phyloP scores from a whole-genome alignment of 768 basidiomycete genomes.

The Antrodiella citrinella region DNA sequence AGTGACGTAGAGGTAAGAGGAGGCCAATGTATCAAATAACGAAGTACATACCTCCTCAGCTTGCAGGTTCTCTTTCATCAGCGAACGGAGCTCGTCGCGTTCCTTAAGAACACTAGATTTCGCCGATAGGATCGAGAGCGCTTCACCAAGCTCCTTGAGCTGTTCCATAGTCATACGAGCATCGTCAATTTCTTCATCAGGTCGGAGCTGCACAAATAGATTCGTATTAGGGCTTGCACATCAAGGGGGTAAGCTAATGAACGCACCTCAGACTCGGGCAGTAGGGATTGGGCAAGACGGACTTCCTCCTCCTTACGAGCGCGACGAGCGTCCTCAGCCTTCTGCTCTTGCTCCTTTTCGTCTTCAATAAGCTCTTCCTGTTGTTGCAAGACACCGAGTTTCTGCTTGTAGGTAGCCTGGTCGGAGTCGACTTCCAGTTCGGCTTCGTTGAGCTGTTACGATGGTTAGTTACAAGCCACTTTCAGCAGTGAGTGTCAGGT shows the following conservation, averaged over 20 bases:
- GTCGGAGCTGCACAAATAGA: slow-evolving; percentile 39
- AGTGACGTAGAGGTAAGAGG: slow-evolving; percentile 5
- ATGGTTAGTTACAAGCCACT: background rate
- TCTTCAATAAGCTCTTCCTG: slow-evolving; percentile 99
- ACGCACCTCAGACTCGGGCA: slow-evolving; percentile 85
- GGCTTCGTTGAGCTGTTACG: slow-evolving; percentile 82
- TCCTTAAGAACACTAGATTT: slow-evolving; percentile 95
- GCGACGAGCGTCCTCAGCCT: slow-evolving; percentile 87
- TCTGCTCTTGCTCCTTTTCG: slow-evolving; percentile 96
- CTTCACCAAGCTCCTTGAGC: slow-evolving; percentile 87
- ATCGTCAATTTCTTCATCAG: slow-evolving; percentile 51
- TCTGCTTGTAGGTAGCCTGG: slow-evolving; percentile 93
- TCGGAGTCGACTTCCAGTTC: slow-evolving; percentile 95
- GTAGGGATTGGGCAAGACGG: slow-evolving; percentile 67
- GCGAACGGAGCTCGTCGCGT: slow-evolving; percentile 76
- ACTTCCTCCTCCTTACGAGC: slow-evolving; percentile 73
- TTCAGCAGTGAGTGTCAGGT: slow-evolving; percentile 14
- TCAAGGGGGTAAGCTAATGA: background rate
- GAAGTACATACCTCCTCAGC: slow-evolving; percentile 63
- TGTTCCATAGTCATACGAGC: slow-evolving; percentile 98
- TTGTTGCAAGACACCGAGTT: slow-evolving; percentile 94
- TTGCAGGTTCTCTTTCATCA: slow-evolving; percentile 93
- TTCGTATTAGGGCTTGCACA: background rate
- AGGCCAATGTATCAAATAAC: slow-evolving; percentile 3
- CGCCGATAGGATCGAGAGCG: slow-evolving; percentile 83